Evolutionary conservation across 345 rosid genomes (phyloP).

Genomic region (Camelina sativa): DNA sequence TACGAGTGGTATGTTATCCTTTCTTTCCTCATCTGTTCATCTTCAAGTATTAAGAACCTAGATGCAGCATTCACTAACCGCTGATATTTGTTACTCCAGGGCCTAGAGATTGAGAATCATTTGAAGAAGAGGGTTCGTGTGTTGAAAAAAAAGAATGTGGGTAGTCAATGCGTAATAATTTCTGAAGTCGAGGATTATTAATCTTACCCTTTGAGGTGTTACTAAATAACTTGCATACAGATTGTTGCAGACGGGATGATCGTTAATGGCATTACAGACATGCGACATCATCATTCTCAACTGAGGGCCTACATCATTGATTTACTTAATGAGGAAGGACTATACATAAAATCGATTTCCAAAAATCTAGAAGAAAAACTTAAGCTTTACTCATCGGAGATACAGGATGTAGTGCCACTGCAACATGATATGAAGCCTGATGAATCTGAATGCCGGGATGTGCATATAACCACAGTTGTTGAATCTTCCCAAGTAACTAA

Average conservation of each 20-base stretch:
- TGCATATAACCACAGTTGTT: slow-evolving; percentile 53
- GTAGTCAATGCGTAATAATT: slow-evolving; percentile 33
- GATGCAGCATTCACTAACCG: slow-evolving; percentile 15
- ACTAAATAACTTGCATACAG: slow-evolving; percentile 54
- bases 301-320: slow-evolving; percentile 57
- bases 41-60: not conserved
- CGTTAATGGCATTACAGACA: slow-evolving; percentile 50
- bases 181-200: not conserved
- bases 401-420: slow-evolving; percentile 45
- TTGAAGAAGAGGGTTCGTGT: slow-evolving; percentile 77
- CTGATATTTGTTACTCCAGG: slow-evolving; percentile 55
- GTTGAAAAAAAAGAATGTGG: slow-evolving; percentile 82
- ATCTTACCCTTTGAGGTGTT: slow-evolving; percentile 29
- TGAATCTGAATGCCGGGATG: slow-evolving; percentile 64
- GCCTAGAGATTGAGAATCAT: slow-evolving; percentile 94
- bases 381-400: slow-evolving; percentile 41
- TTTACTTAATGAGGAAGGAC: slow-evolving; percentile 69
- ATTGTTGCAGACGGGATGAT: slow-evolving; percentile 57
- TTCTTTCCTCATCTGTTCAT: slow-evolving; percentile 25
- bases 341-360: slow-evolving; percentile 50
- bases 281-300: slow-evolving; percentile 66
- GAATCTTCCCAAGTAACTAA: slow-evolving; percentile 44
- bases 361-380: slow-evolving; percentile 58
- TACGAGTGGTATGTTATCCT: slow-evolving; percentile 65
- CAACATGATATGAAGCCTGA: slow-evolving; percentile 49